Evolutionary conservation across 2,329 filamentous ascomycete species (phyloP).

Genomic region (Talaromyces funiculosus): DNA sequence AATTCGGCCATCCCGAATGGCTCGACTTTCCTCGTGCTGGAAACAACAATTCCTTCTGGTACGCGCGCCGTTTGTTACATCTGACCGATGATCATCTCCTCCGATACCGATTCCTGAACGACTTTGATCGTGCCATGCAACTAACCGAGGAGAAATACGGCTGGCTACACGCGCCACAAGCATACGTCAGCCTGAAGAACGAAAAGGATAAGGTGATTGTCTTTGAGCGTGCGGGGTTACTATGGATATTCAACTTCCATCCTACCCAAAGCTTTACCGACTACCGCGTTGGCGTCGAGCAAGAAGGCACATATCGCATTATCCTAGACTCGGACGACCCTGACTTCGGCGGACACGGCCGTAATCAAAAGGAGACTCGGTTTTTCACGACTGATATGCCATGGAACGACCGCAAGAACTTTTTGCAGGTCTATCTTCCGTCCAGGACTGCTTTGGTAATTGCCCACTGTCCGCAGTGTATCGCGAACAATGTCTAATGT

Average conservation of each 20-base stretch:
- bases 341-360: conserved; percentile 71
- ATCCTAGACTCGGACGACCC: conserved; percentile 75
- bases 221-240: conserved; percentile 82
- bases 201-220: conserved; percentile 91
- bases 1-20: conserved; percentile 98
- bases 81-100: conserved; percentile 79
- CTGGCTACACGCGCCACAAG: conserved; percentile 81
- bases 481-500: not conserved
- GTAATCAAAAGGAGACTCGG: conserved; percentile 71
- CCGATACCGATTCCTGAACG: conserved; percentile 85
- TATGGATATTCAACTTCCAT: conserved; percentile 98
- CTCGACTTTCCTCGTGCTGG: conserved; percentile 94
- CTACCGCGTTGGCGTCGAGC: conserved; percentile 84
- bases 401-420: conserved; percentile 89
- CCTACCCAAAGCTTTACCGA: conserved; percentile 78
- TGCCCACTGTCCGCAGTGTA: conserved; percentile 15
- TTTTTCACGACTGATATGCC: conserved; percentile 88
- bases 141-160: conserved; percentile 78
- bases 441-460: conserved; percentile 74
- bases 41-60: conserved; percentile 90
- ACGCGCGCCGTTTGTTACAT: conserved; percentile 88
- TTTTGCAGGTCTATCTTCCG: conserved; percentile 86
- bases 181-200: conserved; percentile 90
- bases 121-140: conserved; percentile 93
- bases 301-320: conserved; percentile 76